A percentile compares a stretch with the other conserved stretches of the same genome.
phyloP scores from a whole-genome alignment of 495 filamentous ascomycete genomes.

The Aspergillus diversus region DNA sequence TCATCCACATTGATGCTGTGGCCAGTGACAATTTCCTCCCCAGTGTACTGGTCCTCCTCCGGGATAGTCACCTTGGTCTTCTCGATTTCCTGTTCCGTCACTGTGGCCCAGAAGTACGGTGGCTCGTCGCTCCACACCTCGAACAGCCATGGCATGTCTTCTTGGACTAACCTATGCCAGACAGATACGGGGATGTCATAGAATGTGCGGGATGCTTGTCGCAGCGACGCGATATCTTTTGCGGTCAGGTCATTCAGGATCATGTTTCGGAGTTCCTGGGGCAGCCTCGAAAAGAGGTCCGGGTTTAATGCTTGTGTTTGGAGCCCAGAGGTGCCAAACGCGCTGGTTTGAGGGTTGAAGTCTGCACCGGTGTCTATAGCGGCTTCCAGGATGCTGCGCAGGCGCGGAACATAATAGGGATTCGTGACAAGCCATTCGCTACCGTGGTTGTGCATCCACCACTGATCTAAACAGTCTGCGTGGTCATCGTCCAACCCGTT shows the following conservation, averaged over 20 bases:
- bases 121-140: conserved; percentile 6
- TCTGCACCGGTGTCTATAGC: background rate
- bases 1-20: conserved; percentile 2
- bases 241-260: background rate
- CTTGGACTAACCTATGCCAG: background rate
- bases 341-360: background rate
- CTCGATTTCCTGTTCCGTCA: background rate
- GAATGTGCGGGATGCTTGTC: background rate
- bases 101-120: conserved; percentile 16
- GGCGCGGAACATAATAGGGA: conserved; percentile 7
- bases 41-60: background rate
- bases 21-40: background rate
- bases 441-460: background rate
- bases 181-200: background rate
- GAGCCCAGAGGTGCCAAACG: background rate
- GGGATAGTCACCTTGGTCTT: background rate
- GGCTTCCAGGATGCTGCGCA: background rate
- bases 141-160: conserved; percentile 15
- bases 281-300: background rate
- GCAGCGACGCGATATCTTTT: background rate
- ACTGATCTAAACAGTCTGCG: background rate
- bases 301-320: background rate
- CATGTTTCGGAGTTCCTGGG: conserved; percentile 1
- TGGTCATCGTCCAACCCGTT: background rate
- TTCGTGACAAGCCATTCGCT: conserved; percentile 5